Conservation (phyloP, 371 early-diverging fungal species). For the Dinochytrium kinnereticum region DNA sequence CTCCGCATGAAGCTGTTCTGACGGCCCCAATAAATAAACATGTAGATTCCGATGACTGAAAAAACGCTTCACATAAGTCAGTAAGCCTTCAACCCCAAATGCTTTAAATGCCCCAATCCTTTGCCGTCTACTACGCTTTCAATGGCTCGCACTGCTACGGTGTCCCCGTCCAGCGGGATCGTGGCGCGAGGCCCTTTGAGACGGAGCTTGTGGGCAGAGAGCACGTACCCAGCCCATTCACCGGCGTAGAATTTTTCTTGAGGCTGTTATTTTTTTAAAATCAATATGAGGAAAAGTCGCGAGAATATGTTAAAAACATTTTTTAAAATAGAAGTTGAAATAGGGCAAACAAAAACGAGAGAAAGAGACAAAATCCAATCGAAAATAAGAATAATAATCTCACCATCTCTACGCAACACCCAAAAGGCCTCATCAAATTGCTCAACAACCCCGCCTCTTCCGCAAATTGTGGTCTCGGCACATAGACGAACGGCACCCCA, state of each 20-base stretch:
- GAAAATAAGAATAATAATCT: neutral
- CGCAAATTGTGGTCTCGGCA: constrained; percentile 77
- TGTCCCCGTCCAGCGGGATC: constrained; percentile 22
- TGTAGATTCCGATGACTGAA: no score
- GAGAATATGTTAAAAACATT: neutral
- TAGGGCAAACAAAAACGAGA: neutral
- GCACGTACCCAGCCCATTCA: constrained; percentile 32
- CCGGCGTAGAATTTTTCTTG: constrained; percentile 43
- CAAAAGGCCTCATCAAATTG: constrained; percentile 47
- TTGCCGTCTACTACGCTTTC: constrained; percentile 20
- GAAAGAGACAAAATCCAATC: neutral
- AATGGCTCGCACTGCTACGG: constrained; percentile 15
- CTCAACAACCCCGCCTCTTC: constrained; percentile 75
- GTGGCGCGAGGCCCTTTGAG: constrained; percentile 5
- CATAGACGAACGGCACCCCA: constrained; percentile 73
- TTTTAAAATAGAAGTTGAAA: neutral
- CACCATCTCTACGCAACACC: constrained; percentile 43
- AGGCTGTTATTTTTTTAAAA: no score
- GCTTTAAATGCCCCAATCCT: neutral
- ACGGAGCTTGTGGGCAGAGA: constrained; percentile 26
- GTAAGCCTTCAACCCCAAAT: neutral
- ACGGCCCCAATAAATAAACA: neutral
- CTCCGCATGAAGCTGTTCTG: no score
- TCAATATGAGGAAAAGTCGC: neutral
- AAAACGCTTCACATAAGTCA: no score